These are phyloP conservation scores for Phanerochaete carnosa DNA, from an alignment of 768 basidiomycete species.

Conservation along the genomic window DNA sequence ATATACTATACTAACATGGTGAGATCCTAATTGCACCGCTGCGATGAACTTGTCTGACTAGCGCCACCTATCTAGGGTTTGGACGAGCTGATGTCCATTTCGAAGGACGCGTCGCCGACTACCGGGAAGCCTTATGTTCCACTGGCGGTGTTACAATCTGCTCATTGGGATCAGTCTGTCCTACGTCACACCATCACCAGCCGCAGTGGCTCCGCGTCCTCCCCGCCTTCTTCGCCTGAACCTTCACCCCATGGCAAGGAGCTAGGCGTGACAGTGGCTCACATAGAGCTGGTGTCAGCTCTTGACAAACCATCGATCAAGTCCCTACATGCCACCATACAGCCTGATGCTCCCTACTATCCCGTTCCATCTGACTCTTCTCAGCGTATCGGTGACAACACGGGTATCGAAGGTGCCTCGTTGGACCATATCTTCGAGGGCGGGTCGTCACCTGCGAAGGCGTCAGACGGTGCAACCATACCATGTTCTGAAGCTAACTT, in stretches of 20 bases:
- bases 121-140: constrained; percentile 71
- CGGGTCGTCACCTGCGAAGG: constrained; percentile 21
- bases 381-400: constrained; percentile 69
- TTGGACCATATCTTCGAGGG: constrained; percentile 70
- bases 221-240: constrained; percentile 33
- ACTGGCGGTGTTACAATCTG: constrained; percentile 61
- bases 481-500: constrained; percentile 48
- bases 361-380: constrained; percentile 70
- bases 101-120: constrained; percentile 69
- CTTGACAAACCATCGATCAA: constrained; percentile 13
- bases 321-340: constrained; percentile 12
- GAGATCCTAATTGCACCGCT: constrained; percentile 15
- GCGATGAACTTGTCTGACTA: background rate
- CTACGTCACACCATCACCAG: constrained; percentile 55
- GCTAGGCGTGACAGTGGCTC: constrained; percentile 57
- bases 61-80: constrained; percentile 50
- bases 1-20: constrained; percentile 92
- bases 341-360: constrained; percentile 44
- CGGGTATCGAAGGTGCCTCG: constrained; percentile 45
- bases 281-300: constrained; percentile 45
- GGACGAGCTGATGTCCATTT: constrained; percentile 75
- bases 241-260: constrained; percentile 44
- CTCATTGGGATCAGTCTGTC: constrained; percentile 78
- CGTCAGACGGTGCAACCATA: constrained; percentile 23
- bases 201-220: constrained; percentile 29